phyloP scores from a whole-genome alignment of 208 protist genomes.

The Naegleria fowleri region DNA sequence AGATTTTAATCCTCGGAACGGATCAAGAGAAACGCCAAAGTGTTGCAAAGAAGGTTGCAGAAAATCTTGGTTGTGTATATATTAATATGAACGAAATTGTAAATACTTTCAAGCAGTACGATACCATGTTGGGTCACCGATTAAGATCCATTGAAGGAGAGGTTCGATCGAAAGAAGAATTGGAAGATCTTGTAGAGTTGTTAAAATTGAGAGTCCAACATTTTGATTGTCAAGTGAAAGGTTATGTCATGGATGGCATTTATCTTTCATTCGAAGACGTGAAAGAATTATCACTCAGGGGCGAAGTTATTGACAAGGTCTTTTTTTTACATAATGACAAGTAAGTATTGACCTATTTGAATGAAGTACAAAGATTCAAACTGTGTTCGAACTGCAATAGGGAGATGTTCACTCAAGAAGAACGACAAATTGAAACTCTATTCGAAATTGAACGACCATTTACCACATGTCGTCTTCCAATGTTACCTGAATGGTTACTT shows the following conservation, averaged over 20 bases:
- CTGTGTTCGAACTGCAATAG: not conserved
- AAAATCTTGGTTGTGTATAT: not conserved
- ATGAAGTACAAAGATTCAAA: not conserved
- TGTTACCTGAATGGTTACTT: not conserved
- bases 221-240: not conserved
- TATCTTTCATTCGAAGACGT: not conserved
- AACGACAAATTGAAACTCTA: not conserved
- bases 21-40: not conserved
- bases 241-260: not conserved
- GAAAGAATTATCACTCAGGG: not conserved
- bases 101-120: not conserved
- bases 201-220: not conserved
- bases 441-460: not conserved
- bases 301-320: not conserved
- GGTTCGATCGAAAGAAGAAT: not conserved
- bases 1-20: not conserved
- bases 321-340: not conserved
- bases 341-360: not conserved
- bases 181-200: not conserved
- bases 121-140: not conserved
- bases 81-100: not conserved
- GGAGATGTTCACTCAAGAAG: not conserved
- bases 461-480: not conserved
- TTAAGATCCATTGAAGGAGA: not conserved
- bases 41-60: not conserved